These are phyloP conservation scores for Paradendryphiella salina DNA, from an alignment of 2,329 filamentous ascomycete genomes.

Conservation along the genomic window DNA sequence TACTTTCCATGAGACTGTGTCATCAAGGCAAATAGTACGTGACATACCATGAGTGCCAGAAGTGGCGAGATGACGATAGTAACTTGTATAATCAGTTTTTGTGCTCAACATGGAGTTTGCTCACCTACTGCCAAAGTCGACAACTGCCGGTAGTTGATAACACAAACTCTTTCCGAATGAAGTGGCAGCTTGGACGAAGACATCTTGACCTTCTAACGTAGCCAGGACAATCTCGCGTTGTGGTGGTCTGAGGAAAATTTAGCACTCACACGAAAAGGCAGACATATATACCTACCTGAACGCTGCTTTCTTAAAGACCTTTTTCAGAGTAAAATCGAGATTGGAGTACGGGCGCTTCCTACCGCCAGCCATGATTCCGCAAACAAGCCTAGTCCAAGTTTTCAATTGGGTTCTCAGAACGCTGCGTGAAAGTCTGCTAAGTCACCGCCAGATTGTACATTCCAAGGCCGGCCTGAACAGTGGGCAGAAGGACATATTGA, in stretches of 20 bases:
- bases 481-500: conserved; percentile 6
- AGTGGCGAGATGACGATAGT: conserved; percentile 90
- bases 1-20: conserved; percentile 42
- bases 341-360: conserved; percentile 52
- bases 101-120: not conserved
- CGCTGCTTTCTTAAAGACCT: conserved; percentile 72
- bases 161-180: conserved; percentile 93
- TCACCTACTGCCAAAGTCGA: conserved; percentile 77
- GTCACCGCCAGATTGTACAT: not conserved
- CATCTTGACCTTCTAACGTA: conserved; percentile 80
- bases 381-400: not conserved
- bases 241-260: conserved; percentile 62
- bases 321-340: conserved; percentile 72
- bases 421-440: not conserved
- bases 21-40: not conserved
- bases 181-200: conserved; percentile 89
- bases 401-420: not conserved
- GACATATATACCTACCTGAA: conserved; percentile 62
- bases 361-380: conserved; percentile 36
- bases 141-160: conserved; percentile 87
- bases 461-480: not conserved
- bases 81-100: conserved; percentile 55
- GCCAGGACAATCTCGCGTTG: conserved; percentile 87
- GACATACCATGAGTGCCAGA: conserved; percentile 78
- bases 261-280: not conserved